Evolutionary conservation across 768 basidiomycete genomes (phyloP).

Genomic region (Multifurca ochricompacta): DNA sequence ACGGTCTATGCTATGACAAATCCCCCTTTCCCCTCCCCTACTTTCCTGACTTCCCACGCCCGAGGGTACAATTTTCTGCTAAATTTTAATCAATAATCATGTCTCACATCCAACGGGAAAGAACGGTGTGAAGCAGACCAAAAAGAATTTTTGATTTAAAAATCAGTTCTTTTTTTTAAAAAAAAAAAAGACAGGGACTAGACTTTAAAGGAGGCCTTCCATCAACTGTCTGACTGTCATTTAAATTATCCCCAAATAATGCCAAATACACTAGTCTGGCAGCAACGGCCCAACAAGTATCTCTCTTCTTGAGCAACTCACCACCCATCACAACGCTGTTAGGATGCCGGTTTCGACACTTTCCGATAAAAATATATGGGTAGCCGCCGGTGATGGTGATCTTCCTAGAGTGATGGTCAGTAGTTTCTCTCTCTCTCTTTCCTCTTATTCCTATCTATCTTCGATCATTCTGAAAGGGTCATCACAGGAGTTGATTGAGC

Average conservation of each 20-base stretch:
- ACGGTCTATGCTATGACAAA: background rate
- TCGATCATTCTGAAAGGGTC: conserved; percentile 4
- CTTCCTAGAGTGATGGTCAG: conserved; percentile 61
- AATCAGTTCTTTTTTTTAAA: too few relatives aligned
- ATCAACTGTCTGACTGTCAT: background rate
- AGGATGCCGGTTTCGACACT: conserved; percentile 29
- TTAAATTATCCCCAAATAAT: background rate
- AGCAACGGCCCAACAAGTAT: background rate
- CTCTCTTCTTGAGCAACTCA: too few relatives aligned
- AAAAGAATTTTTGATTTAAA: background rate
- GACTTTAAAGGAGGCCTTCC: background rate
- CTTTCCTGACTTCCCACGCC: background rate
- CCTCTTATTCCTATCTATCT: background rate
- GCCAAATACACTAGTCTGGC: background rate
- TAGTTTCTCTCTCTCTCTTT: background rate
- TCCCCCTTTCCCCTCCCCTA: background rate
- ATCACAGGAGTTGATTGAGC: conserved; percentile 23
- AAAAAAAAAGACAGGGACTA: background rate
- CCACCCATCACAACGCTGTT: background rate
- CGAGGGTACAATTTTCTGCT: background rate
- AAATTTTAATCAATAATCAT: background rate
- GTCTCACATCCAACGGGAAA: background rate
- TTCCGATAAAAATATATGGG: conserved; percentile 71
- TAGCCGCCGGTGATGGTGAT: conserved; percentile 89
- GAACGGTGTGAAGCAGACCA: background rate